These are phyloP conservation scores for Citropsis articulata DNA, from an alignment of 345 rosid species.

Conservation along the genomic window DNA sequence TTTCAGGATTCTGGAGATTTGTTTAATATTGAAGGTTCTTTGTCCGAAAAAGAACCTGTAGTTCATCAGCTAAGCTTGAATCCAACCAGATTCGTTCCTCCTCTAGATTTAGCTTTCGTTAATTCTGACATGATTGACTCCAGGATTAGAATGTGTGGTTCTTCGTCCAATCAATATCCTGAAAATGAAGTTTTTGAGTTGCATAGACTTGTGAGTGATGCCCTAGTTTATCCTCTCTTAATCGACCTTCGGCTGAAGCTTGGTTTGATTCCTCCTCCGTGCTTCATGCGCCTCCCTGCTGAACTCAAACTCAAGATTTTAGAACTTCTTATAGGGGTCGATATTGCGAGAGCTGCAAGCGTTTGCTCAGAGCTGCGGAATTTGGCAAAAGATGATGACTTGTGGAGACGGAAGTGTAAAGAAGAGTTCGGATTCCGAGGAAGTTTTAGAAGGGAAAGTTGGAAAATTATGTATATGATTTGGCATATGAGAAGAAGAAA, in stretches of 20 bases:
- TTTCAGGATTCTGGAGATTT: constrained; percentile 3
- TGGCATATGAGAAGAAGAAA: neutral
- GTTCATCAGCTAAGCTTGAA: constrained; percentile 11
- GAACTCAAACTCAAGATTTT: constrained; percentile 21
- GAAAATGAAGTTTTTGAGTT: constrained; percentile 21
- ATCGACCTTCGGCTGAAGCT: constrained; percentile 18
- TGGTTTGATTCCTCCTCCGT: constrained; percentile 14
- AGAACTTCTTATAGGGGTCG: constrained; percentile 11
- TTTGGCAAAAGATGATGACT: constrained; percentile 18
- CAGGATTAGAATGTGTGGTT: neutral
- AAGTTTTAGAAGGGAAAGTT: neutral
- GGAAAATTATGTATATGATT: neutral
- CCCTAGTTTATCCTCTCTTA: constrained; percentile 14
- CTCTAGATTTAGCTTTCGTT: neutral
- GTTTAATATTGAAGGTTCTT: constrained; percentile 10
- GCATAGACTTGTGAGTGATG: constrained; percentile 23
- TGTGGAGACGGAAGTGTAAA: constrained; percentile 22
- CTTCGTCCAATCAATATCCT: neutral
- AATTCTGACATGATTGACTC: constrained; percentile 12
- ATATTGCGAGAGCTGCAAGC: constrained; percentile 18
- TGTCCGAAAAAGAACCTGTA: neutral
- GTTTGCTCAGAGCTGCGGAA: constrained; percentile 22
- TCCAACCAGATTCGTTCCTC: neutral
- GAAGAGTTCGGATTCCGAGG: neutral
- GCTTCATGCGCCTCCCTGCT: constrained; percentile 17